Evolutionary conservation across 129 eudicot species (phyloP), one percentile per base, ranked within the genome.

Genomic region (Ambrosia trifida): DNA sequence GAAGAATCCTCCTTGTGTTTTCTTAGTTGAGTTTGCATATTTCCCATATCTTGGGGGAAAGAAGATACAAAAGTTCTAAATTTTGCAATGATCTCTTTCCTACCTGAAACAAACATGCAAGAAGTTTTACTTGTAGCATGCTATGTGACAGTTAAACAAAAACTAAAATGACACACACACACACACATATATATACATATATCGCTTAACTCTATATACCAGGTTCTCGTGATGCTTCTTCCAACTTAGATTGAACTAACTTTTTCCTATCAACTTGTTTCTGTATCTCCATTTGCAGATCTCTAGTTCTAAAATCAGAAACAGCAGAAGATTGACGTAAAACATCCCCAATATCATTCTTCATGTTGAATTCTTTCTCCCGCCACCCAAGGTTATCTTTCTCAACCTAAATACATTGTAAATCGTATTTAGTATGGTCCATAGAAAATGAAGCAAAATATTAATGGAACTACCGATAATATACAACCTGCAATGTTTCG

Each of bases 401-500:
- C 85, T 94, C 96, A 62, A 77, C 86, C 98, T 94, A 80, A 9
- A 54, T 59, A 70, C 12, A 64, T 9, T 31, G 20, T n/a, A 71
- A 8, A 33, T 54, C 24, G 60, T 5, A 41, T 43, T 66, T 52
- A 46, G 58, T 50, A 72, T 68, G 44, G 66, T 56, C 60, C 3
- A 64, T 35, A 59, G 7, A 69, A 73, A 50, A 57, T 43, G 56
- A 58, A 18, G 3, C 30, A 13, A 16, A 71, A 74, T 63, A 77
- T 59, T 72, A 80, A 64, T 47, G 51, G 38, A 85, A 61, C 77
- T 73, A 80, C 78, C 81, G 47, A 80, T 75, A 72, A 60, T 64
- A 76, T 53, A 76, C 86, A 87, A 94, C 98, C 98, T 94, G 96
- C 74, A 94, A 72, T 85, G 85, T 94, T 86, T 85, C 85, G 20